These are phyloP conservation scores for Pouteria campechiana DNA, from an alignment of 179 eudicot genomes.

Conservation along the genomic window DNA sequence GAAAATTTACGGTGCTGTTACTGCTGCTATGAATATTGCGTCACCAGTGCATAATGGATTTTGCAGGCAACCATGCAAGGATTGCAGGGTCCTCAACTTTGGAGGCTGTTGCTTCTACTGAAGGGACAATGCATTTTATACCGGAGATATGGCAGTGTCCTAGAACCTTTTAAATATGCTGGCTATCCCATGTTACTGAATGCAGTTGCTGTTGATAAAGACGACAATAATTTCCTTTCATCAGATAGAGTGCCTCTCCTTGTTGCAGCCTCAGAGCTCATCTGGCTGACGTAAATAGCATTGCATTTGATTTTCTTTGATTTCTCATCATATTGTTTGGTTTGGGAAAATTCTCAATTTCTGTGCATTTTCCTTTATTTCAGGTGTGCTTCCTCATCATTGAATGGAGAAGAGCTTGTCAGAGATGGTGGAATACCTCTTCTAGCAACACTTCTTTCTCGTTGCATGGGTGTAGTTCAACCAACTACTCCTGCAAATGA, in stretches of 20 bases:
- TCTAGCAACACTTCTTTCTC: conserved; percentile 81
- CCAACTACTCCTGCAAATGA: conserved; percentile 77
- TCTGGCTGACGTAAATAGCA: conserved; percentile 77
- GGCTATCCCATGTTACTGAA: conserved; percentile 96
- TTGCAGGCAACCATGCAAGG: conserved; percentile 96
- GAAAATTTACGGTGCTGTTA: too few relatives aligned
- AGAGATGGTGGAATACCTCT: conserved; percentile 96
- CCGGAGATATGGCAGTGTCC: conserved; percentile 72
- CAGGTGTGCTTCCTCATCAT: conserved; percentile 90
- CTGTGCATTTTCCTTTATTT: conserved; percentile 6
- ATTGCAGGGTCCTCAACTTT: conserved; percentile 92
- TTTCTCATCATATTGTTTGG: neutral
- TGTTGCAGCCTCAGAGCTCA: conserved; percentile 92
- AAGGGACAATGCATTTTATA: conserved; percentile 94
- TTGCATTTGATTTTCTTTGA: neutral
- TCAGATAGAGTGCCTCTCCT: conserved; percentile 92
- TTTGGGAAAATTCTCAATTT: conserved; percentile 1
- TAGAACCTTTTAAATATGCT: conserved; percentile 98
- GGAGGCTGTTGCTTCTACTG: conserved; percentile 90
- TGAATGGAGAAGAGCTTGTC: conserved; percentile 98
- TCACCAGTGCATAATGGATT: too few relatives aligned
- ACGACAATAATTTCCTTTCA: conserved; percentile 77
- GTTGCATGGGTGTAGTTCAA: conserved; percentile 95
- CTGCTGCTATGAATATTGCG: too few relatives aligned
- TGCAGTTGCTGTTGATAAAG: conserved; percentile 90